These are phyloP conservation scores for Moesziomyces aphidis DNA, from an alignment of 1,284 basidiomycete genomes.

Conservation along the genomic window DNA sequence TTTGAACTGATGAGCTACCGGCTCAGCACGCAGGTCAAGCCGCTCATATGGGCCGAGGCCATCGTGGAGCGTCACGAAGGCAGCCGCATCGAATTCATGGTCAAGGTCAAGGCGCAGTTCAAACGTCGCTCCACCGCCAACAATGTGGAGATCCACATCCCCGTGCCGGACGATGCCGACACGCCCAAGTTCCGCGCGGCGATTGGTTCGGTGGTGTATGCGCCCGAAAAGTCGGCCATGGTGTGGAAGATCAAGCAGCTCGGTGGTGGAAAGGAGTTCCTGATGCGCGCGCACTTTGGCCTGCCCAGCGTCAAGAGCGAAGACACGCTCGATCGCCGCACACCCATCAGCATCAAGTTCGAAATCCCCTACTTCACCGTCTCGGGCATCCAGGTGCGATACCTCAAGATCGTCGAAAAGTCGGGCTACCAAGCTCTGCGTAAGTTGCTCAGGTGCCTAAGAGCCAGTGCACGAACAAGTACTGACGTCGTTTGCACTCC, in stretches of 20 bases:
- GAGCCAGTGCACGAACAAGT: background rate
- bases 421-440: slow-evolving; percentile 86
- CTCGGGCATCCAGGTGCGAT: slow-evolving; percentile 95
- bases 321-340: slow-evolving; percentile 82
- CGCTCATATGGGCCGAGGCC: slow-evolving; percentile 97
- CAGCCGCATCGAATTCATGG: slow-evolving; percentile 95
- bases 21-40: slow-evolving; percentile 94
- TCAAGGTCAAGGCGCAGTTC: slow-evolving; percentile 98
- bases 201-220: slow-evolving; percentile 64
- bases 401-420: slow-evolving; percentile 98
- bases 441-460: slow-evolving; percentile 20
- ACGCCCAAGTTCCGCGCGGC: slow-evolving; percentile 87
- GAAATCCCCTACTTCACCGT: slow-evolving; percentile 97
- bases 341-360: slow-evolving; percentile 95
- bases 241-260: slow-evolving; percentile 68
- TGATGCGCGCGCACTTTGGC: slow-evolving; percentile 68
- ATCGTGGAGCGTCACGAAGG: slow-evolving; percentile 94
- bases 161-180: slow-evolving; percentile 97
- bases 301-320: slow-evolving; percentile 70
- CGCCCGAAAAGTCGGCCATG: slow-evolving; percentile 67
- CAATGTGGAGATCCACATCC: slow-evolving; percentile 98
- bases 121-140: slow-evolving; percentile 95
- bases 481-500: background rate
- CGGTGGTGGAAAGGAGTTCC: slow-evolving; percentile 65
- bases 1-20: slow-evolving; percentile 99